phyloP scores from a whole-genome alignment of 805 yeast species.

The Metschnikowia gelsemii region DNA sequence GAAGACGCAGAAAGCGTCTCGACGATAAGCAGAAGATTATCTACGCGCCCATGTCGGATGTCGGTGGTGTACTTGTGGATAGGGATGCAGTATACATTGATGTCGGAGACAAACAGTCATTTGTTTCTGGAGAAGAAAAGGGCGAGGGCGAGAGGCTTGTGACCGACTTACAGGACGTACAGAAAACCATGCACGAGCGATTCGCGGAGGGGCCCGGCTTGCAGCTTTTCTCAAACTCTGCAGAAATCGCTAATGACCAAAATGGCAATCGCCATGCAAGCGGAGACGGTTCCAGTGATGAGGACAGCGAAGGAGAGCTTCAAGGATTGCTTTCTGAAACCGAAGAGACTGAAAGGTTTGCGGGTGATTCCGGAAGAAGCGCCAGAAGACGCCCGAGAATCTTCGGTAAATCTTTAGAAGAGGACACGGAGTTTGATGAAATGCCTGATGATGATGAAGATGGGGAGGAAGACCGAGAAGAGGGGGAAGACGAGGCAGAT shows the following conservation, averaged over 20 bases:
- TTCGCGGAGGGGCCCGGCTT: slow-evolving; percentile 66
- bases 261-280: no score
- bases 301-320: slow-evolving; percentile 39
- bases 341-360: slow-evolving; percentile 26
- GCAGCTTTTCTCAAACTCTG: slow-evolving; percentile 67
- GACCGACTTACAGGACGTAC: slow-evolving; percentile 72
- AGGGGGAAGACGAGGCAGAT: slow-evolving; percentile 33
- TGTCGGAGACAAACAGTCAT: slow-evolving; percentile 56
- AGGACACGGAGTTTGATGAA: slow-evolving; percentile 45
- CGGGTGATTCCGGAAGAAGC: slow-evolving; percentile 58
- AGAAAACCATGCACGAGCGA: slow-evolving; percentile 56
- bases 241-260: slow-evolving; percentile 34
- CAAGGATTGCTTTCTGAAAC: slow-evolving; percentile 30
- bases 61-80: slow-evolving; percentile 97
- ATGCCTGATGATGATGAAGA: slow-evolving; percentile 45
- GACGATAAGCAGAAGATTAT: slow-evolving; percentile 93
- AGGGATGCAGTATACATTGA: slow-evolving; percentile 97
- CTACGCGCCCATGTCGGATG: slow-evolving; percentile 99
- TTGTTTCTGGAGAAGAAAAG: slow-evolving; percentile 61
- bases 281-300: slow-evolving; percentile 30
- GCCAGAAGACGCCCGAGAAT: slow-evolving; percentile 56
- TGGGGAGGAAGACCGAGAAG: slow-evolving; percentile 24
- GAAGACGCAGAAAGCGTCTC: slow-evolving; percentile 76
- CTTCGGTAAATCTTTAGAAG: slow-evolving; percentile 52
- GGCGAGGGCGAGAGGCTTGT: slow-evolving; percentile 89